phyloP scores from a whole-genome alignment of 345 rosid species.

The Sonneratia alba region DNA sequence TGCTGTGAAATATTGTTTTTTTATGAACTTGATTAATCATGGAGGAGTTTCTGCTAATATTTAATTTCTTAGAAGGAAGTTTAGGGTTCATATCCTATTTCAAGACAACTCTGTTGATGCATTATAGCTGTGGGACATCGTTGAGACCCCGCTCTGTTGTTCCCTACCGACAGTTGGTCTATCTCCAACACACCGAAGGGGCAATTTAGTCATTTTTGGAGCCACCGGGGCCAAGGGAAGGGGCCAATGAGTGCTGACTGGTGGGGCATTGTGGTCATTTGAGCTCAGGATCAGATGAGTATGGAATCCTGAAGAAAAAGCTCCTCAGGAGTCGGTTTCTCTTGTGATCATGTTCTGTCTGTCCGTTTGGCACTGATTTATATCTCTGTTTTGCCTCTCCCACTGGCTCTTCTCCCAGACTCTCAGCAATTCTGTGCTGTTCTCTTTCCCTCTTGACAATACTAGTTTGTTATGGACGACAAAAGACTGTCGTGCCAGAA shows the following conservation, averaged over 20 bases:
- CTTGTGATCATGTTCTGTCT: conserved; percentile 1
- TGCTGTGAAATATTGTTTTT: too few relatives aligned
- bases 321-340: background rate
- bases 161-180: conserved; percentile 10
- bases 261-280: background rate
- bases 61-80: background rate
- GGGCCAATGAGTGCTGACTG: background rate
- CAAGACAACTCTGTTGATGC: background rate
- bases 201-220: background rate
- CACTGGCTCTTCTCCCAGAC: background rate
- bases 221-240: background rate
- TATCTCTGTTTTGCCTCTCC: background rate
- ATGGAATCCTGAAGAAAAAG: background rate
- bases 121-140: background rate
- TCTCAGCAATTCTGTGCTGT: background rate
- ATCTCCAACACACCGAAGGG: background rate
- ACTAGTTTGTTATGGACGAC: too few relatives aligned
- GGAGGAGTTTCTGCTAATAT: background rate
- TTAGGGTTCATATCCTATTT: conserved; percentile 1
- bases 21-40: background rate
- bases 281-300: background rate
- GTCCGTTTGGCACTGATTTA: background rate
- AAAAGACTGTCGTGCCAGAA: too few relatives aligned
- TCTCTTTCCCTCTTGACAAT: background rate
- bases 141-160: background rate